Percentiles rank a stretch among this genome's conserved stretches.
These are phyloP conservation scores for Viola odorata DNA, from an alignment of 345 rosid species.

Conservation along the genomic window DNA sequence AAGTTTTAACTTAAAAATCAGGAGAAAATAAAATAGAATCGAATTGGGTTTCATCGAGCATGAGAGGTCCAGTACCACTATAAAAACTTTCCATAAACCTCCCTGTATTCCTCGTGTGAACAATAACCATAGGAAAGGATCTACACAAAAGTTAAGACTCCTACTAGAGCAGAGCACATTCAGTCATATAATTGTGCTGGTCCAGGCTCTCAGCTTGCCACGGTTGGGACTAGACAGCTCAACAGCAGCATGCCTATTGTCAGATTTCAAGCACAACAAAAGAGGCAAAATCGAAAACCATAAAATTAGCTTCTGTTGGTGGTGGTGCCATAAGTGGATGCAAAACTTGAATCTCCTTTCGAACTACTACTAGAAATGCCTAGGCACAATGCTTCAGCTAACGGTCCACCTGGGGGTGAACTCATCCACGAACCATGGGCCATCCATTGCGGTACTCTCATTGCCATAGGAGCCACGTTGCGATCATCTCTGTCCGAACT, in stretches of 20 bases:
- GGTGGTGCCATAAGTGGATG: constrained; percentile 23
- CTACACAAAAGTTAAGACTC: too few species aligned
- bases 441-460: constrained; percentile 38
- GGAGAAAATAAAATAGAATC: too few species aligned
- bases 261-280: background rate
- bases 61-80: too few species aligned
- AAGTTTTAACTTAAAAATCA: too few species aligned
- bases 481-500: constrained; percentile 21
- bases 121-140: too few species aligned
- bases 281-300: background rate
- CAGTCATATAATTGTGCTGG: too few species aligned
- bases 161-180: too few species aligned
- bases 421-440: constrained; percentile 33
- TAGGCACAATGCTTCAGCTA: constrained; percentile 50
- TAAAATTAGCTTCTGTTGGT: background rate
- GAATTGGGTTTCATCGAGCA: too few species aligned
- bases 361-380: constrained; percentile 24
- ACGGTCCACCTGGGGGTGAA: constrained; percentile 49
- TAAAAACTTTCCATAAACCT: too few species aligned
- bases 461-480: constrained; percentile 1
- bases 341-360: constrained; percentile 7
- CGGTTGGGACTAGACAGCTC: background rate
- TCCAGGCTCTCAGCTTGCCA: too few species aligned
- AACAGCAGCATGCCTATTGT: background rate
- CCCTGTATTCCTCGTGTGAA: too few species aligned